These are phyloP conservation scores for Annulohypoxylon bovei DNA, from an alignment of 495 filamentous ascomycete genomes.

Conservation along the genomic window DNA sequence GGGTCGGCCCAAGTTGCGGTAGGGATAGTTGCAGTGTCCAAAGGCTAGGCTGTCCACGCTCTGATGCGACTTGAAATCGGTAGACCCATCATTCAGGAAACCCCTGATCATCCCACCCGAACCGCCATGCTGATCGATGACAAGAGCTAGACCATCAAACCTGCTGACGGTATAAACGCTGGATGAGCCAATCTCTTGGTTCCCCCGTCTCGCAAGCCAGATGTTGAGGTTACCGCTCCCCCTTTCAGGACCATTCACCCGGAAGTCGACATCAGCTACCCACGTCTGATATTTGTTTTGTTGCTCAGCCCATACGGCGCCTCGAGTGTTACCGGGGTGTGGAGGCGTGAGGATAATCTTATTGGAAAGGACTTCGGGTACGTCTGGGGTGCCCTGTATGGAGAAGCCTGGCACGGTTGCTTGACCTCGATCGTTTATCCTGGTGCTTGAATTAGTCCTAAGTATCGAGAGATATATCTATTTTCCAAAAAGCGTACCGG, in stretches of 20 bases:
- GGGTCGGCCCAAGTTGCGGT: conserved; percentile 89
- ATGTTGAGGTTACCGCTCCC: conserved; percentile 90
- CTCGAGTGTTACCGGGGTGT: conserved; percentile 84
- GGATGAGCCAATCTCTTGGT: conserved; percentile 68
- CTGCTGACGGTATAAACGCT: conserved; percentile 83
- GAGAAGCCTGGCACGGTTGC: conserved; percentile 63
- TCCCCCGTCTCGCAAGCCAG: conserved; percentile 85
- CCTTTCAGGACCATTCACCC: conserved; percentile 84
- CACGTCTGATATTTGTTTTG: conserved; percentile 71
- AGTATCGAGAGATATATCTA: conserved; percentile 25
- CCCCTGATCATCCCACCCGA: conserved; percentile 82
- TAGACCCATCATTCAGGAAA: conserved; percentile 91
- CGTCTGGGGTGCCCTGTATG: conserved; percentile 74
- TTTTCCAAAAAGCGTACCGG: conserved; percentile 58
- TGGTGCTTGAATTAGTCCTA: conserved; percentile 16
- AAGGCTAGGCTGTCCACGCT: conserved; percentile 89
- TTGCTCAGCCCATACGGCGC: conserved; percentile 81
- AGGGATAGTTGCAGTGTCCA: conserved; percentile 89
- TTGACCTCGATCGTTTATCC: conserved; percentile 56
- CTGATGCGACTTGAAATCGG: conserved; percentile 80
- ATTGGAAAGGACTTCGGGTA: conserved; percentile 84
- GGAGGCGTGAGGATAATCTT: conserved; percentile 92
- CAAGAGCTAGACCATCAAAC: conserved; percentile 88
- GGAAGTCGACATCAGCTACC: conserved; percentile 85
- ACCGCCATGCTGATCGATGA: conserved; percentile 89